These are phyloP conservation scores for Mycena capillaripes DNA, from an alignment of 768 basidiomycete species.

Conservation along the genomic window DNA sequence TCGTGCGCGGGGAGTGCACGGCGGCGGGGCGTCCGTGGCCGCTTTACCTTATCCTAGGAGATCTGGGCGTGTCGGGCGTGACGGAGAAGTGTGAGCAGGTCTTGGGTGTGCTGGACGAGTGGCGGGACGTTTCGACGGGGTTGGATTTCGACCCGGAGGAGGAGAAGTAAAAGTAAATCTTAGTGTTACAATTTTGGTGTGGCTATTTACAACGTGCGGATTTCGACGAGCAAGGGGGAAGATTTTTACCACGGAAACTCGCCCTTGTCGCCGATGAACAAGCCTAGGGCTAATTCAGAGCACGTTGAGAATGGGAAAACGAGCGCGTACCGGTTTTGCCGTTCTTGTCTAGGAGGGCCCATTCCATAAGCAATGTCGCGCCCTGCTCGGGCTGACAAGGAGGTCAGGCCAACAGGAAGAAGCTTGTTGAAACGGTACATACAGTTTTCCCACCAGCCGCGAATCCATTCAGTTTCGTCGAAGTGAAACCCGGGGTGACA, in stretches of 20 bases:
- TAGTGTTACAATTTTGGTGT: too few species aligned
- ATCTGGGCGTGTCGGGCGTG: conserved; percentile 42
- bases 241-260: conserved; percentile 48
- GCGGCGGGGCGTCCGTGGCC: conserved; percentile 43
- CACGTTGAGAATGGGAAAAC: not conserved
- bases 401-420: too few species aligned
- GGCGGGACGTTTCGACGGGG: not conserved
- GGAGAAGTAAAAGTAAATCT: not conserved
- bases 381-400: conserved; percentile 49
- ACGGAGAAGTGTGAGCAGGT: conserved; percentile 41
- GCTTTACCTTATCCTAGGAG: conserved; percentile 43
- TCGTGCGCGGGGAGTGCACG: conserved; percentile 49
- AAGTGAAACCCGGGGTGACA: conserved; percentile 72
- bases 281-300: not conserved
- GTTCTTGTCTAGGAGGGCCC: conserved; percentile 55
- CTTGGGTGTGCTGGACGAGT: conserved; percentile 40
- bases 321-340: conserved; percentile 53
- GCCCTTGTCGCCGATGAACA: conserved; percentile 48
- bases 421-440: too few species aligned
- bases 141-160: not conserved
- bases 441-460: conserved; percentile 53
- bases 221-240: not conserved
- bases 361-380: conserved; percentile 54
- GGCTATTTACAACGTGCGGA: not conserved
- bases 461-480: conserved; percentile 58